These are phyloP conservation scores for Camillea tinctor DNA, from an alignment of 2,329 filamentous ascomycete species.

Conservation along the genomic window DNA sequence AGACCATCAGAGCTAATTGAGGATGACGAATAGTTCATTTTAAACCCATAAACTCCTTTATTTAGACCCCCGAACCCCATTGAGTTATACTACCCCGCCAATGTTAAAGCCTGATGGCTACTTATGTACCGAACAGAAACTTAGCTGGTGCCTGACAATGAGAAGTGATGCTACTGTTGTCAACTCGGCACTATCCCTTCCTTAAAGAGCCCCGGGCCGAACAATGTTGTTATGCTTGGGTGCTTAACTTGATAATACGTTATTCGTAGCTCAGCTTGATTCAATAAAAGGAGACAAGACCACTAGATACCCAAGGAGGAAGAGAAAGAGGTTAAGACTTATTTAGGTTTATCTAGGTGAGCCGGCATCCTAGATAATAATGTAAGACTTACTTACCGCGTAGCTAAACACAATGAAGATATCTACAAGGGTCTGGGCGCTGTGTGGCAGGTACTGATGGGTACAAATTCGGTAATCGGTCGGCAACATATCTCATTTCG, in stretches of 20 bases:
- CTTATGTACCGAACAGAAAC: conserved; percentile 4
- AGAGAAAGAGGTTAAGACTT: background rate
- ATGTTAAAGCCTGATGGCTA: conserved; percentile 19
- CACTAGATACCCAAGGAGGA: background rate
- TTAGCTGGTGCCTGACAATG: conserved; percentile 18
- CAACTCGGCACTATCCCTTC: too few relatives aligned
- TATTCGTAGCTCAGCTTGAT: background rate
- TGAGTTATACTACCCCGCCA: conserved; percentile 13
- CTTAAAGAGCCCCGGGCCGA: background rate
- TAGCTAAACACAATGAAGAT: background rate
- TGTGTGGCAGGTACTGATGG: background rate
- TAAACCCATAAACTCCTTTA: background rate
- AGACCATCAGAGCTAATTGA: background rate
- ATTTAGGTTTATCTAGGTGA: background rate
- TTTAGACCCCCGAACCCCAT: background rate
- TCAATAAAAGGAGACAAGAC: background rate
- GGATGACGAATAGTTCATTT: background rate
- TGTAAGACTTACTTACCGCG: background rate
- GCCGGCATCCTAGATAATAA: background rate
- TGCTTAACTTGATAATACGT: background rate
- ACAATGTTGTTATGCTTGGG: background rate
- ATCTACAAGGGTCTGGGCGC: background rate
- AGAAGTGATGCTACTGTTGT: background rate
- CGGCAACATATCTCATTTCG: background rate
- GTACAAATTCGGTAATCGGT: background rate